Evolutionary conservation across 2,329 filamentous ascomycete genomes (phyloP), one percentile per base, ranked within the genome.

Genomic region (Alternaria longipes): DNA sequence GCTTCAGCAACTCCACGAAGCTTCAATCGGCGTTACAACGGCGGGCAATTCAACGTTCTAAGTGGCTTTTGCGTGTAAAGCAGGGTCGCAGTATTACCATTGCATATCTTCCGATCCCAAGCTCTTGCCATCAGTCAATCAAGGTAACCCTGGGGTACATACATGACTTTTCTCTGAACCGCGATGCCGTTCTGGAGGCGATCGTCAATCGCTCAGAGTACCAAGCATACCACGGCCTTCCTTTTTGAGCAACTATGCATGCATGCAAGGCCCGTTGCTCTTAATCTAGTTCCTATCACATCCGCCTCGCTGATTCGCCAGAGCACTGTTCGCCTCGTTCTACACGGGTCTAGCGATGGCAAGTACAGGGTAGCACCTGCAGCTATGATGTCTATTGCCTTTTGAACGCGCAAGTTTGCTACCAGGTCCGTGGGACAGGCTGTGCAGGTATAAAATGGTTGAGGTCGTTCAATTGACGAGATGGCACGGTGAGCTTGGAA

Each of bases 381-480:
- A 64, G 56, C 54, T 63, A 67, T 69, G 56, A 66, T 67, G 68
- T 59, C 63, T 64, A 52, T 36, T 47, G 54, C 45, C 51, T 45
- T 52, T 38, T 46, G 46, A 50, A n/a, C 20, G 8, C 28, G 30
- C 20, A 41, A 53, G 50, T 54, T 62, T 32, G 53, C 32, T 42
- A 22, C 47, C 45, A 49, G 32, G 56, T 55, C 54, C 54, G 60
- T 52, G 65, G 63, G 55, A 57, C 32, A n/a, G 30, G n/a, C 14
- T 18, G 32, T 49, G 54, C 66, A 66, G 62, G 58, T 68, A 69
- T 57, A 47, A 41, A 36, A 40, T 40, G 34, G 56, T 26, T 8
- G 32, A 41, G 47, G n/a, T 20, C 18, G 34, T 20, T 30, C 38
- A 47, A 26, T 52, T 20, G 42, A 22, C 18, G 26, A 41, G 41